phyloP scores from a whole-genome alignment of 345 rosid genomes.

The Dovyalis caffra region DNA sequence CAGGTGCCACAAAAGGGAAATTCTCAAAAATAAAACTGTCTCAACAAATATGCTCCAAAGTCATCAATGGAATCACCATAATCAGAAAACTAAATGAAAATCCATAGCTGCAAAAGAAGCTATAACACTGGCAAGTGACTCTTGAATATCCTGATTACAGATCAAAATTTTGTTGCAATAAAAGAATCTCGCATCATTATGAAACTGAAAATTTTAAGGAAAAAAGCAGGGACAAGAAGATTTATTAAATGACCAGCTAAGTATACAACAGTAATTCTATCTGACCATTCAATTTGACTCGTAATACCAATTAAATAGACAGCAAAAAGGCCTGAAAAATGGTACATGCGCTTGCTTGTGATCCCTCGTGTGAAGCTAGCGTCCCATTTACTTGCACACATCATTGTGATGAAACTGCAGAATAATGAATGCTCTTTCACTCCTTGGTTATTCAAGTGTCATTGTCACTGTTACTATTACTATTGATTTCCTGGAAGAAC shows the following conservation, averaged over 20 bases:
- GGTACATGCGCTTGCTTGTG: conserved; percentile 8
- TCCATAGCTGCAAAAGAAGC: neutral
- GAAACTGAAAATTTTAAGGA: neutral
- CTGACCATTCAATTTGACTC: conserved; percentile 7
- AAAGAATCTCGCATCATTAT: neutral
- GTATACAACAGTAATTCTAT: conserved; percentile 21
- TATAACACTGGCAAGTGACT: neutral
- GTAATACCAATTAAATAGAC: conserved; percentile 7
- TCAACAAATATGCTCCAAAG: neutral
- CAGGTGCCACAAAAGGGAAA: neutral
- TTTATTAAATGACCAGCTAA: conserved; percentile 8
- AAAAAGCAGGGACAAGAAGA: neutral
- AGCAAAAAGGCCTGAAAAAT: neutral
- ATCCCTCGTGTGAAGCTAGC: conserved; percentile 12
- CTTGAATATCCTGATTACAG: neutral
- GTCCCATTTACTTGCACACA: conserved; percentile 15
- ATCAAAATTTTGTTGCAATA: conserved; percentile 8
- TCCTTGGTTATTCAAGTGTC: conserved; percentile 35
- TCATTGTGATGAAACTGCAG: conserved; percentile 12
- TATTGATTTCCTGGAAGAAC: conserved; percentile 65
- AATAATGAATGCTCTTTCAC: conserved; percentile 9
- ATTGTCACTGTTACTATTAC: conserved; percentile 28
- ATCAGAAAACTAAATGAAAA: no score
- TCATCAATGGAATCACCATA: neutral
- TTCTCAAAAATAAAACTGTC: neutral